A percentile compares a stretch with the other conserved stretches of the same genome.
phyloP scores from a whole-genome alignment of 352 stramenopile species.

The Phytophthora agathidicida region DNA sequence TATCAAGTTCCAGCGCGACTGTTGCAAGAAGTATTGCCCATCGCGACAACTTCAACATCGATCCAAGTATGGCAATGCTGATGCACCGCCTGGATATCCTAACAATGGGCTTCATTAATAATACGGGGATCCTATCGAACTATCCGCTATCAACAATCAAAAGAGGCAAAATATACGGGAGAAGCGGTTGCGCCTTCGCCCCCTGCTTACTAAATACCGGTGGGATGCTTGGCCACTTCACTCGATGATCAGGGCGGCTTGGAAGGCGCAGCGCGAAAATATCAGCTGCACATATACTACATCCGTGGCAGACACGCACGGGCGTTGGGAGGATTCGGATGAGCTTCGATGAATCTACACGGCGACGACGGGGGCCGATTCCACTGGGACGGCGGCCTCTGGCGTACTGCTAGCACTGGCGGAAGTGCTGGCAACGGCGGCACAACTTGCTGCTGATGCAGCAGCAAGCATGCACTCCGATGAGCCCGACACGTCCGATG shows the following conservation, averaged over 20 bases:
- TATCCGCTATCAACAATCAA: conserved; percentile 36
- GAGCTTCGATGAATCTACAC: conserved; percentile 20
- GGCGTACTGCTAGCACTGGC: conserved; percentile 17
- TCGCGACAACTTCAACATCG: neutral
- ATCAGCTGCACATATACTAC: conserved; percentile 36
- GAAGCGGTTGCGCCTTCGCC: conserved; percentile 14
- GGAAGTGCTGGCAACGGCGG: conserved; percentile 6
- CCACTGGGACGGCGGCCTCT: conserved; percentile 14
- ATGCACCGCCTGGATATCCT: too few species aligned
- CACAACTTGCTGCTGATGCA: conserved; percentile 29
- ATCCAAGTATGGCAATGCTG: neutral
- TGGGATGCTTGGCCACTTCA: conserved; percentile 28
- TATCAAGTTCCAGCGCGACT: neutral
- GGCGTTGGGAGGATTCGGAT: conserved; percentile 9
- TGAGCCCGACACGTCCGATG: conserved; percentile 59
- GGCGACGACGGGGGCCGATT: conserved; percentile 27
- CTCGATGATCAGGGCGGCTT: conserved; percentile 17
- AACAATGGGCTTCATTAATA: conserved; percentile 15
- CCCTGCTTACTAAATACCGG: conserved; percentile 47
- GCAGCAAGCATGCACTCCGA: conserved; percentile 59
- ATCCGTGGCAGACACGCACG: conserved; percentile 17
- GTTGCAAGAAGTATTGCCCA: too few species aligned
- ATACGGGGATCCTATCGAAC: conserved; percentile 39
- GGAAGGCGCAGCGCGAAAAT: conserved; percentile 15
- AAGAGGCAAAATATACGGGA: conserved; percentile 31